Evolutionary conservation across 2,329 filamentous ascomycete genomes (phyloP).

Genomic region (Exophiala calicioides): DNA sequence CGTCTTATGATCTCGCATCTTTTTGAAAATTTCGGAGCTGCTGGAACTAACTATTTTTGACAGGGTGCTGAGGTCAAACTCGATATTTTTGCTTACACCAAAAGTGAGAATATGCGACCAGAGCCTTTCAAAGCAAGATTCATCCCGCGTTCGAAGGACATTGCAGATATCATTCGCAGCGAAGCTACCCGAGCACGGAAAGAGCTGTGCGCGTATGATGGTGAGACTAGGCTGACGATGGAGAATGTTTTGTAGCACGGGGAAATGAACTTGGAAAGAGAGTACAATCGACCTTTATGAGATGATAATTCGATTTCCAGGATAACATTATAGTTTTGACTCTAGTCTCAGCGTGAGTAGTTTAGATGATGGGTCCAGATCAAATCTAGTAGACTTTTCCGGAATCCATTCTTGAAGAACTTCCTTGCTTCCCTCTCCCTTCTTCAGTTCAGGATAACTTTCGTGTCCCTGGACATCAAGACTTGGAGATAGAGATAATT

Average conservation of each 20-base stretch:
- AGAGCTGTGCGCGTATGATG: slow-evolving; percentile 18
- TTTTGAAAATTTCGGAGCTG: background rate
- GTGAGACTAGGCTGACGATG: slow-evolving; percentile 22
- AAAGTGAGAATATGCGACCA: slow-evolving; percentile 22
- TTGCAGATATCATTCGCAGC: slow-evolving; percentile 15
- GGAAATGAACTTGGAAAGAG: background rate
- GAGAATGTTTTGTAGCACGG: slow-evolving; percentile 13
- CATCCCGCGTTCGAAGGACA: slow-evolving; percentile 13
- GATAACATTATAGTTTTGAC: slow-evolving; percentile 7
- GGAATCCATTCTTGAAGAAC: slow-evolving; percentile 18
- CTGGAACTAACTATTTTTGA: background rate
- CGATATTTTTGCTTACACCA: slow-evolving; percentile 20
- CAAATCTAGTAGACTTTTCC: background rate
- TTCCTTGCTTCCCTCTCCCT: slow-evolving; percentile 12
- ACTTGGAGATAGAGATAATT: slow-evolving; percentile 66
- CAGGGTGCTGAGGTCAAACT: slow-evolving; percentile 20
- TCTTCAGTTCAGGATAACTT: slow-evolving; percentile 18
- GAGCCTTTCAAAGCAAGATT: slow-evolving; percentile 23
- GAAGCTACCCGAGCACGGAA: slow-evolving; percentile 17
- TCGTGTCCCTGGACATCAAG: slow-evolving; percentile 52
- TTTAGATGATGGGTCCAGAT: slow-evolving; percentile 8
- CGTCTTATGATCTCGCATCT: background rate
- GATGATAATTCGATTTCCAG: background rate
- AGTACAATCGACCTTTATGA: no score
- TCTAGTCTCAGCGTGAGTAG: slow-evolving; percentile 2